Evolutionary conservation across 306 rosid species (phyloP).

Genomic region (Prunus kanzakura): DNA sequence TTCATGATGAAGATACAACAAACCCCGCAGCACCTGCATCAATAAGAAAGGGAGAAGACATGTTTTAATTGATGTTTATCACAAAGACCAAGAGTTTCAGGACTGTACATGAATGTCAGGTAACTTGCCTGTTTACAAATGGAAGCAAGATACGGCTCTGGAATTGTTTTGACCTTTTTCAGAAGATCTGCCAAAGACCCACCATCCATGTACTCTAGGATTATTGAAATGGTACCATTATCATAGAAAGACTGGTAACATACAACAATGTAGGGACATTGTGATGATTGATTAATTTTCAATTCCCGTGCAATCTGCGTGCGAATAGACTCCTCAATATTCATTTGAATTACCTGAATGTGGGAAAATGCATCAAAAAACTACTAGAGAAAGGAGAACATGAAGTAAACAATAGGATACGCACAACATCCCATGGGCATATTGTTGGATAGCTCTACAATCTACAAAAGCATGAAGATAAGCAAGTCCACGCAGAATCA

Average conservation of each 20-base stretch:
- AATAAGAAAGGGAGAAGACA: slow-evolving; percentile 16
- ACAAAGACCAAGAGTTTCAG: slow-evolving; percentile 3
- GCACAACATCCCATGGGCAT: slow-evolving; percentile 10
- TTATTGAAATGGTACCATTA: slow-evolving; percentile 80
- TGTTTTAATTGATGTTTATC: slow-evolving; percentile 16
- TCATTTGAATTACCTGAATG: slow-evolving; percentile 85
- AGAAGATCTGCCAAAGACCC: slow-evolving; percentile 90
- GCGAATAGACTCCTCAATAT: slow-evolving; percentile 76
- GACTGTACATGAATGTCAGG: slow-evolving; percentile 3
- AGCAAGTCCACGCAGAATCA: background rate
- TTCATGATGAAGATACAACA: slow-evolving; percentile 91
- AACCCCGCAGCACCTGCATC: slow-evolving; percentile 83
- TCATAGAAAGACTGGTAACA: slow-evolving; percentile 87
- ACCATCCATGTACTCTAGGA: slow-evolving; percentile 99
- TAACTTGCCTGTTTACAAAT: slow-evolving; percentile 78
- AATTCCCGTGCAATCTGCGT: slow-evolving; percentile 86
- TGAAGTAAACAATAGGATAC: slow-evolving; percentile 11
- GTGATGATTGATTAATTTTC: slow-evolving; percentile 91
- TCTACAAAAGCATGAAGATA: slow-evolving; percentile 4
- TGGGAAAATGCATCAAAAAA: slow-evolving; percentile 21
- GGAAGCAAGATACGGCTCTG: slow-evolving; percentile 79
- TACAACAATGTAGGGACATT: slow-evolving; percentile 81
- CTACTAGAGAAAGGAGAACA: slow-evolving; percentile 11
- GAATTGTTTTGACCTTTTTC: slow-evolving; percentile 76
- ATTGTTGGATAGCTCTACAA: background rate